Conservation (phyloP, 2,329 filamentous ascomycete species). For the Ophiostoma sp. region DNA sequence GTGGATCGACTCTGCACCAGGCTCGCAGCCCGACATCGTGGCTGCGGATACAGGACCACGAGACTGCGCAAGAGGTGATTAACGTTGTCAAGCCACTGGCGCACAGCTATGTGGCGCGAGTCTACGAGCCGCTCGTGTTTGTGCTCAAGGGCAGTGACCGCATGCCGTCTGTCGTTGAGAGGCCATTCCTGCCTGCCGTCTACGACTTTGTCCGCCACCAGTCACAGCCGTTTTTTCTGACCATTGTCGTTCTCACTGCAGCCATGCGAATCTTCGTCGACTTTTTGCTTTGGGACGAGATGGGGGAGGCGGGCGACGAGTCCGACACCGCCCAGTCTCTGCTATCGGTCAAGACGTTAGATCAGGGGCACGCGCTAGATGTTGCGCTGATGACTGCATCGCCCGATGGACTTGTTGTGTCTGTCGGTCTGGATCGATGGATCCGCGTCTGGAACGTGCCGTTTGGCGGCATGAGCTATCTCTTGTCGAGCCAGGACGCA, state of each 20-base stretch:
- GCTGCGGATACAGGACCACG: conserved; percentile 71
- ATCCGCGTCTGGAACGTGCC: conserved; percentile 62
- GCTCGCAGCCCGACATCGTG: conserved; percentile 70
- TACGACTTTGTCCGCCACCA: conserved; percentile 65
- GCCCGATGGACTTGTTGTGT: conserved; percentile 59
- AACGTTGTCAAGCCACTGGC: conserved; percentile 66
- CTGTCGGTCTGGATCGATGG: conserved; percentile 63
- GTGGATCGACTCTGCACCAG: conserved; percentile 56
- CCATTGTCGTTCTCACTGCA: conserved; percentile 57
- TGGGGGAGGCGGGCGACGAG: conserved; percentile 37
- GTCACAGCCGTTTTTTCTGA: conserved; percentile 53
- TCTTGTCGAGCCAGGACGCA: conserved; percentile 38
- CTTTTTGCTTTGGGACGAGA: conserved; percentile 51
- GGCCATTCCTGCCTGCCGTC: conserved; percentile 50
- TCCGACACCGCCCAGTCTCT: conserved; percentile 38
- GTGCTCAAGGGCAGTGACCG: conserved; percentile 65
- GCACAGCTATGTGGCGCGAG: conserved; percentile 65
- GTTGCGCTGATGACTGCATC: conserved; percentile 60
- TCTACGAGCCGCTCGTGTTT: conserved; percentile 70
- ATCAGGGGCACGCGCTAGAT: conserved; percentile 62
- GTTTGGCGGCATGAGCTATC: conserved; percentile 38
- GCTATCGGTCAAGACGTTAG: conserved; percentile 56
- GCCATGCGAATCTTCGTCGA: conserved; percentile 66
- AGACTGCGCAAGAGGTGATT: conserved; percentile 71
- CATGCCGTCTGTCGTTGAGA: conserved; percentile 46